These are phyloP conservation scores for Amylocystis lapponica DNA, from an alignment of 768 basidiomycete genomes.

Conservation along the genomic window DNA sequence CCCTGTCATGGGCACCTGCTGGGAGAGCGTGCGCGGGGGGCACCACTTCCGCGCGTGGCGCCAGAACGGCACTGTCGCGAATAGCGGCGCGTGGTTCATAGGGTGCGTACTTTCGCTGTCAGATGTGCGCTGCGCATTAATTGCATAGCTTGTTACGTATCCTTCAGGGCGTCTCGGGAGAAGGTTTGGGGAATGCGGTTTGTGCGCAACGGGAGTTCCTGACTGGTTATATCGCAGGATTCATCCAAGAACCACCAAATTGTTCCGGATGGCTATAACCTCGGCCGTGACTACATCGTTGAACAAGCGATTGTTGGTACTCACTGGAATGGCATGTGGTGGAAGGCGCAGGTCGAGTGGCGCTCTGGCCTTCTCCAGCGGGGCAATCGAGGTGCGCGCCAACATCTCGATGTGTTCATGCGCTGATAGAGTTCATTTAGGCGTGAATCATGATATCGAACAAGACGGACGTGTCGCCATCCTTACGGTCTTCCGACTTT, in stretches of 20 bases:
- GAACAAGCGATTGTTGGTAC: slow-evolving; percentile 55
- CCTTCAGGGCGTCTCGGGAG: slow-evolving; percentile 66
- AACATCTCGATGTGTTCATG: not conserved
- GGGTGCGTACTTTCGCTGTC: slow-evolving; percentile 42
- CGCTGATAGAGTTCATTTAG: slow-evolving; percentile 30
- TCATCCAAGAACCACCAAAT: slow-evolving; percentile 68
- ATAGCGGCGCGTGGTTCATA: slow-evolving; percentile 81
- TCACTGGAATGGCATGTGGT: slow-evolving; percentile 59
- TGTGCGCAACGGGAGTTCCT: not conserved
- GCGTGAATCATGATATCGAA: slow-evolving; percentile 74
- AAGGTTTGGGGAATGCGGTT: slow-evolving; percentile 30
- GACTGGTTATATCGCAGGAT: slow-evolving; percentile 27
- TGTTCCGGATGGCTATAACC: slow-evolving; percentile 72
- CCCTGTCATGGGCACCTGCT: slow-evolving; percentile 79
- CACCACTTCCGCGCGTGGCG: slow-evolving; percentile 89
- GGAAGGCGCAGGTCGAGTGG: slow-evolving; percentile 78
- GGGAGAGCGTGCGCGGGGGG: slow-evolving; percentile 82
- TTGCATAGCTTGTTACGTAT: not conserved
- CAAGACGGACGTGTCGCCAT: slow-evolving; percentile 82
- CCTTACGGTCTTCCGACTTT: slow-evolving; percentile 56
- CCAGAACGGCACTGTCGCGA: slow-evolving; percentile 71
- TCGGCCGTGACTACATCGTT: slow-evolving; percentile 77
- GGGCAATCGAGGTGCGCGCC: slow-evolving; percentile 55
- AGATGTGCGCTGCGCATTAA: not conserved
- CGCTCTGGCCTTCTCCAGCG: slow-evolving; percentile 59